These are phyloP conservation scores for Panicum hallii DNA, from an alignment of 202 grass and related monocot species.

Conservation along the genomic window DNA sequence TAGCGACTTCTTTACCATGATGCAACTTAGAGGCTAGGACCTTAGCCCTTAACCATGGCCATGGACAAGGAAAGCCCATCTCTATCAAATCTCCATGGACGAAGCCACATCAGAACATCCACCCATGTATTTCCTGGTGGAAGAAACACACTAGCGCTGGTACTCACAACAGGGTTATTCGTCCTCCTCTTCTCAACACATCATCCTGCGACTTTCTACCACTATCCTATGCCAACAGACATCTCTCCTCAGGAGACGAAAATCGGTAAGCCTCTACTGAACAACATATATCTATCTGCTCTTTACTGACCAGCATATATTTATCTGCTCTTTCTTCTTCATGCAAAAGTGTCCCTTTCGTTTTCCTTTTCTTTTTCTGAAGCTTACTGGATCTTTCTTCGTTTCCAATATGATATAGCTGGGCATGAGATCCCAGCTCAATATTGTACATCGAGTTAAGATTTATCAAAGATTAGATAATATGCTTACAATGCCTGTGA, in stretches of 20 bases:
- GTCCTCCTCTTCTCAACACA: conserved; percentile 10
- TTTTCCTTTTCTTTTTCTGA: background rate
- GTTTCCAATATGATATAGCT: background rate
- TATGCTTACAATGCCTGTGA: background rate
- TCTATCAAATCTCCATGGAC: conserved; percentile 14
- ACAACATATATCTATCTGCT: conserved; percentile 1
- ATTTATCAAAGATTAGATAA: background rate
- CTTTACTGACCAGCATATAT: background rate
- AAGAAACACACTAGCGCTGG: conserved; percentile 19
- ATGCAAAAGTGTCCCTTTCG: background rate
- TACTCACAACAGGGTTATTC: conserved; percentile 22
- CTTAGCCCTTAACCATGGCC: conserved; percentile 8
- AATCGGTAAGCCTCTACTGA: conserved; percentile 10
- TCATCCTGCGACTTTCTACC: conserved; percentile 2
- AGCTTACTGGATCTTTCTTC: background rate
- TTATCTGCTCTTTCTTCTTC: conserved; percentile 8
- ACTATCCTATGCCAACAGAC: background rate
- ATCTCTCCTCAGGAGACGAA: background rate
- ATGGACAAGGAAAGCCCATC: conserved; percentile 26
- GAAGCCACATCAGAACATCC: conserved; percentile 12
- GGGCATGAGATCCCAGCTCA: background rate
- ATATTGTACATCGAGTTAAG: background rate
- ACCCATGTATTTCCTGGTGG: conserved; percentile 8
- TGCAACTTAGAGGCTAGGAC: background rate
- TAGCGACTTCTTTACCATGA: conserved; percentile 7